phyloP scores from a whole-genome alignment of 805 yeast species.

The Wickerhamiella occidentalis region DNA sequence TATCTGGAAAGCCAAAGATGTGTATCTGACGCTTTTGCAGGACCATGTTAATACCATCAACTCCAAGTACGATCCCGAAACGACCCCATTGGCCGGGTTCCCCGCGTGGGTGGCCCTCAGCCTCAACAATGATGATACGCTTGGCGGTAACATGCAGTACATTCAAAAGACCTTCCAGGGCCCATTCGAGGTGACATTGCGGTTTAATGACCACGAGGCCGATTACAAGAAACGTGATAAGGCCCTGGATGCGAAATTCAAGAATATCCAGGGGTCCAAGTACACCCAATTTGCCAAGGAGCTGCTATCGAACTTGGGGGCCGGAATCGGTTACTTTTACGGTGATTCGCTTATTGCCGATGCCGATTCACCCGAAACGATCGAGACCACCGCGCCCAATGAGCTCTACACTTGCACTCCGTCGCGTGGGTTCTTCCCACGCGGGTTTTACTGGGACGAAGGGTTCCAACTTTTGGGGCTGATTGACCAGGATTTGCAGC shows the following conservation, averaged over 20 bases:
- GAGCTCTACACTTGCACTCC: conserved; percentile 70
- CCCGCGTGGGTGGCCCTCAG: conserved; percentile 37
- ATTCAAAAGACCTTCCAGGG: conserved; percentile 70
- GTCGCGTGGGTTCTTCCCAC: conserved; percentile 84
- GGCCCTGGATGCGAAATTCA: conserved; percentile 31
- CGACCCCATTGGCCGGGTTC: conserved; percentile 21
- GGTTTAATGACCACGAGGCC: conserved; percentile 41
- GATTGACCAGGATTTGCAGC: conserved; percentile 68
- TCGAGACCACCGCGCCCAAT: not conserved
- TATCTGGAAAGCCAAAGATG: conserved; percentile 68
- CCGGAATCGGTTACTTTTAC: conserved; percentile 80
- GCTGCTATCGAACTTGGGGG: conserved; percentile 67
- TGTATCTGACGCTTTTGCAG: conserved; percentile 55
- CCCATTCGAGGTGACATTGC: conserved; percentile 58
- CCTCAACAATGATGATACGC: conserved; percentile 40
- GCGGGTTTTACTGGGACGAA: conserved; percentile 98
- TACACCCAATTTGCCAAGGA: conserved; percentile 58
- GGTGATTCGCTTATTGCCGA: conserved; percentile 72
- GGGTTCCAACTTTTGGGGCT: conserved; percentile 86
- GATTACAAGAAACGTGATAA: conserved; percentile 28
- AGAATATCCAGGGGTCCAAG: conserved; percentile 34
- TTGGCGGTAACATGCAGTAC: conserved; percentile 66
- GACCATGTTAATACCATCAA: conserved; percentile 48
- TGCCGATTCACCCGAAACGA: conserved; percentile 40
- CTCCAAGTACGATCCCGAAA: conserved; percentile 25